Conservation (phyloP, 345 rosid genomes). For the Pistacia vera region DNA sequence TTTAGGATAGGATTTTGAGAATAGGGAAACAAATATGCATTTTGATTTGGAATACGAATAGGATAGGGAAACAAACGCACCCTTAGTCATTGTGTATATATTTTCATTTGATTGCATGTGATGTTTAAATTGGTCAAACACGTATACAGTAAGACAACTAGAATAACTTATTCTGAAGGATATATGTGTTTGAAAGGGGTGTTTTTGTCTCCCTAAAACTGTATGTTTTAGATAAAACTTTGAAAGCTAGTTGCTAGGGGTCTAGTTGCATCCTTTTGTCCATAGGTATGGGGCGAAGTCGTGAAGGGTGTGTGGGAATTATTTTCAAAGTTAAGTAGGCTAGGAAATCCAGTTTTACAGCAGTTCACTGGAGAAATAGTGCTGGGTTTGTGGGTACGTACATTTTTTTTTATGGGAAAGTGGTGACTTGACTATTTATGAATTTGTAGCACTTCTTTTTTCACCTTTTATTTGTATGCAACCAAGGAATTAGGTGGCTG, state of each 20-base stretch:
- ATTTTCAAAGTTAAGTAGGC: background rate
- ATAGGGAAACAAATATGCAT: too few species aligned
- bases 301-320: background rate
- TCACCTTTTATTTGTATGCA: background rate
- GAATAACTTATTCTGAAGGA: background rate
- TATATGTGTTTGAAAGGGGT: background rate
- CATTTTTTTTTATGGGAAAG: background rate
- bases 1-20: too few species aligned
- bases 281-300: background rate
- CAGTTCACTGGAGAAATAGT: background rate
- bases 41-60: too few species aligned
- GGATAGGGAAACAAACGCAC: too few species aligned
- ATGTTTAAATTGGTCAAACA: background rate
- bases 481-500: background rate
- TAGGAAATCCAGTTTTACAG: background rate
- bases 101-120: background rate
- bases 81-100: background rate
- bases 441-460: background rate
- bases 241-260: background rate
- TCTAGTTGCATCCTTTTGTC: background rate
- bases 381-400: constrained; percentile 1
- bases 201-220: background rate
- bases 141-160: background rate
- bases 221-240: background rate
- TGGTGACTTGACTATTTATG: background rate